Evolutionary conservation across 129 eudicot species (phyloP), one percentile per base, ranked within the genome.

Genomic region (Pittosporum tobira): DNA sequence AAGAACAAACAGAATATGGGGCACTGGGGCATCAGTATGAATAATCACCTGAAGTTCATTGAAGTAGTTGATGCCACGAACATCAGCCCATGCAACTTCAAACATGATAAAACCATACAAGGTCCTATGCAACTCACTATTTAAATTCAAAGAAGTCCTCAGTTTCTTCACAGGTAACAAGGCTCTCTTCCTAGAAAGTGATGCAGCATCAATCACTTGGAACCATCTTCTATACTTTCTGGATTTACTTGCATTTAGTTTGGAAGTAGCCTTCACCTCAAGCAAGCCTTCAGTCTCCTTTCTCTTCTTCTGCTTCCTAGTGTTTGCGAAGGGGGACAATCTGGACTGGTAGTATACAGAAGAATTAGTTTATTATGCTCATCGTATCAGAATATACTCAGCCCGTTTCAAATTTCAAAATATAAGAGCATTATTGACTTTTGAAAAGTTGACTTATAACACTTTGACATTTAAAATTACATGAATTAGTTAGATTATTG

Each of bases 311-410:
- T 61, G 72, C 42, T 81, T 63, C 70, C 71, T 80, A 51, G 77
- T 77, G 76, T 83, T 91, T 11, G 98, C 96, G 59, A 91, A 91
- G 21, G 98, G 98, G 20, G 94, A 91, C 75, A 86, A 54, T 70
- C 98, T 85, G 66, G 94, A 91, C 98, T 91, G 80, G 15, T 31
- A 20, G 26, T 30, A 19, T 36, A 56, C n/a, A 31, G 38, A 56
- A 19, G 36, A 9, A n/a, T n/a, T 4, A 19, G 0, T 56, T 55
- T 28, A 45, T 43, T 27, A 61, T 46, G 6, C 66, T 21, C 25
- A 25, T 8, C 51, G 46, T n/a, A n/a, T n/a, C n/a, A n/a, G n/a
- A n/a, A n/a, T n/a, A n/a, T n/a, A n/a, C n/a, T n/a, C n/a, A n/a
- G n/a, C n/a, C n/a, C n/a, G n/a, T n/a, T n/a, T n/a, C n/a, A n/a